Percentiles rank a stretch among this genome's conserved stretches.
These are phyloP conservation scores for Xylaria sp. DNA, from an alignment of 2,329 filamentous ascomycete genomes.

Conservation along the genomic window DNA sequence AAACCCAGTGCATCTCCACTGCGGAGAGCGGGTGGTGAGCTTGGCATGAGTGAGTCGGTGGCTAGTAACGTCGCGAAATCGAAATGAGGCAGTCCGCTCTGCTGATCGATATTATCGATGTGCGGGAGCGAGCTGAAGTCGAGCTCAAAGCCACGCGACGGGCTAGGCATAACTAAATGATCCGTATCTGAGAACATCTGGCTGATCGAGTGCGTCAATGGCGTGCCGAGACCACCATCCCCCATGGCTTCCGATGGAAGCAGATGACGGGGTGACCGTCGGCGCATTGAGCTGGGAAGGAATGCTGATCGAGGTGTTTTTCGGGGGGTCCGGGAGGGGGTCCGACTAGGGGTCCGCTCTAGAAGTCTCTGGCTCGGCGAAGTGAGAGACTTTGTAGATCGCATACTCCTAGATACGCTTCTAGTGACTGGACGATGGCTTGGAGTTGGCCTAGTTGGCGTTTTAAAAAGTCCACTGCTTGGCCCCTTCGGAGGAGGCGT, in stretches of 20 bases:
- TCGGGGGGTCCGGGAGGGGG: conserved; percentile 37
- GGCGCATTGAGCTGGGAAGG: conserved; percentile 17
- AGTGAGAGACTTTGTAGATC: conserved; percentile 50
- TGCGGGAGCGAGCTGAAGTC: conserved; percentile 51
- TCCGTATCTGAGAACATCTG: conserved; percentile 66
- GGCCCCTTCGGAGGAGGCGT: conserved; percentile 59
- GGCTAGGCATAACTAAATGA: conserved; percentile 49
- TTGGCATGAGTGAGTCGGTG: conserved; percentile 54
- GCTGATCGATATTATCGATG: conserved; percentile 39
- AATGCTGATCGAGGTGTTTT: conserved; percentile 46
- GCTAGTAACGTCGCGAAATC: conserved; percentile 57
- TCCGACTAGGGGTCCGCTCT: conserved; percentile 57
- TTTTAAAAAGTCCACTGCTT: conserved; percentile 60
- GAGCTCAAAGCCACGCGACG: conserved; percentile 48
- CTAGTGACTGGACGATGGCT: conserved; percentile 66
- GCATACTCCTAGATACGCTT: conserved; percentile 63
- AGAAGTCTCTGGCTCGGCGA: conserved; percentile 53
- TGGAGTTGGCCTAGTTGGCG: conserved; percentile 66
- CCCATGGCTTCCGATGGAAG: conserved; percentile 35
- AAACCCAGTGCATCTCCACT: conserved; percentile 33
- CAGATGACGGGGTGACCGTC: conserved; percentile 47
- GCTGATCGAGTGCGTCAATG: conserved; percentile 53
- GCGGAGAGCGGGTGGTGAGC: conserved; percentile 52
- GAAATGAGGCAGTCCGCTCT: conserved; percentile 37
- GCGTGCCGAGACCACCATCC: conserved; percentile 28